Evolutionary conservation across 75 land plant species (phyloP).

Genomic region (Ceratopteris richardii): DNA sequence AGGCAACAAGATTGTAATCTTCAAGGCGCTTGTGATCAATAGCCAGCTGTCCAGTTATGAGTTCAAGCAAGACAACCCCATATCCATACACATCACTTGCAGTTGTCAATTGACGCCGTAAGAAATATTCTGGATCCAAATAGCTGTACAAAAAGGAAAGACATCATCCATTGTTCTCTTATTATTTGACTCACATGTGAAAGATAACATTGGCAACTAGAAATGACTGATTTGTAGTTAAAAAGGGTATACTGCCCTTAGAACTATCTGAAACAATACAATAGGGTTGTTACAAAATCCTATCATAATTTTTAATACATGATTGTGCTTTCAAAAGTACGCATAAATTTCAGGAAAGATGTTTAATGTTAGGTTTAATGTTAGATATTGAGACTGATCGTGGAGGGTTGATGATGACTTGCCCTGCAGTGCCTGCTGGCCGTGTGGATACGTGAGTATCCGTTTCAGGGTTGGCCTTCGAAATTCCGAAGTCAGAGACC

Average conservation of each 20-base stretch:
- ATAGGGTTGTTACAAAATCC: too few relatives aligned
- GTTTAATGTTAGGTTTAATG: too few relatives aligned
- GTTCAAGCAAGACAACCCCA: conserved; percentile 26
- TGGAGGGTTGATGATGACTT: conserved; percentile 9
- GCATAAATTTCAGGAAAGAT: too few relatives aligned
- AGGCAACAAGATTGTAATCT: conserved; percentile 24
- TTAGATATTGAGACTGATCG: too few relatives aligned
- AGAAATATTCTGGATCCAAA: conserved; percentile 29
- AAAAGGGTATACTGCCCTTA: too few relatives aligned
- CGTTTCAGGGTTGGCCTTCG: conserved; percentile 19
- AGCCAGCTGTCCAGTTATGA: conserved; percentile 26
- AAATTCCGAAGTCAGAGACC: conserved; percentile 37
- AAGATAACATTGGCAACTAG: too few relatives aligned
- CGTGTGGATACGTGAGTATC: conserved; percentile 34
- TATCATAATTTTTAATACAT: too few relatives aligned
- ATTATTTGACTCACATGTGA: not conserved
- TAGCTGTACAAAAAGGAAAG: conserved; percentile 8
- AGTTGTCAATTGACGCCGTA: conserved; percentile 27
- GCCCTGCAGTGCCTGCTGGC: conserved; percentile 44
- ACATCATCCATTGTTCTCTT: not conserved
- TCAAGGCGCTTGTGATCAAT: conserved; percentile 25
- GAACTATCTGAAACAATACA: too few relatives aligned
- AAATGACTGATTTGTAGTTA: too few relatives aligned
- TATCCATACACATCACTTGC: conserved; percentile 34
- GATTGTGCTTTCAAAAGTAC: too few relatives aligned